Percentiles rank a stretch among this genome's conserved stretches.
Evolutionary conservation across 495 filamentous ascomycete genomes (phyloP).

Genomic region (Pseudotulostoma volvatum): DNA sequence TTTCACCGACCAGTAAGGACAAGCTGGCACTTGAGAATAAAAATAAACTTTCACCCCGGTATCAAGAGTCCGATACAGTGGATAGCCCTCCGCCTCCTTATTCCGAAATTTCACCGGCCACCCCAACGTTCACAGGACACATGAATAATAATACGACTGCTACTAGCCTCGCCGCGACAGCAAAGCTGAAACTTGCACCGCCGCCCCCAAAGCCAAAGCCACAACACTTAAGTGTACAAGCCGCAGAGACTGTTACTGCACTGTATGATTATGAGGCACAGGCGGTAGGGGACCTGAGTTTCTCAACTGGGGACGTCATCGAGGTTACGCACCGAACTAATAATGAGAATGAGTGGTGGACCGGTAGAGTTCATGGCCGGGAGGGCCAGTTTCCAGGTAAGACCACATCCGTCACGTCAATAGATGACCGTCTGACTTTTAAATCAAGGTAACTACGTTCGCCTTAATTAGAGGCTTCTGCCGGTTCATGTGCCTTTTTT

Average conservation of each 20-base stretch:
- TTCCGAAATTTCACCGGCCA: constrained; percentile 23
- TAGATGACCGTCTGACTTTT: constrained; percentile 2
- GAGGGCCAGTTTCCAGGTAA: constrained; percentile 90
- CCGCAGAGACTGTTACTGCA: constrained; percentile 60
- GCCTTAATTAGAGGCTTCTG: constrained; percentile 21
- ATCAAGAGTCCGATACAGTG: constrained; percentile 30
- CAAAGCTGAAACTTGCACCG: constrained; percentile 71
- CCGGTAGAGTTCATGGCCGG: constrained; percentile 55
- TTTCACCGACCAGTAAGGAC: constrained; percentile 24
- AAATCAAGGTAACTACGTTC: constrained; percentile 29
- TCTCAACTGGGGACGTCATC: constrained; percentile 77
- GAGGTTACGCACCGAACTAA: constrained; percentile 65
- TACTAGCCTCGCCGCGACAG: constrained; percentile 41
- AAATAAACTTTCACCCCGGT: constrained; percentile 17
- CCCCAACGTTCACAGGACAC: constrained; percentile 21
- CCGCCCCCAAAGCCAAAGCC: constrained; percentile 91
- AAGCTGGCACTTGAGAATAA: constrained; percentile 14
- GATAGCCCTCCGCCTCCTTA: constrained; percentile 62
- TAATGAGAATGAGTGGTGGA: constrained; percentile 97
- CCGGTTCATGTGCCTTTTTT: no score
- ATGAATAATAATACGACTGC: constrained; percentile 38
- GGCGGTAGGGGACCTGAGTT: constrained; percentile 86
- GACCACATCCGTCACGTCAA: constrained; percentile 11
- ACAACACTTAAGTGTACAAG: constrained; percentile 47
- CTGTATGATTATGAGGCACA: constrained; percentile 95